Evolutionary conservation across 495 filamentous ascomycete species (phyloP).

Genomic region (Lasiosphaeris hirsuta): DNA sequence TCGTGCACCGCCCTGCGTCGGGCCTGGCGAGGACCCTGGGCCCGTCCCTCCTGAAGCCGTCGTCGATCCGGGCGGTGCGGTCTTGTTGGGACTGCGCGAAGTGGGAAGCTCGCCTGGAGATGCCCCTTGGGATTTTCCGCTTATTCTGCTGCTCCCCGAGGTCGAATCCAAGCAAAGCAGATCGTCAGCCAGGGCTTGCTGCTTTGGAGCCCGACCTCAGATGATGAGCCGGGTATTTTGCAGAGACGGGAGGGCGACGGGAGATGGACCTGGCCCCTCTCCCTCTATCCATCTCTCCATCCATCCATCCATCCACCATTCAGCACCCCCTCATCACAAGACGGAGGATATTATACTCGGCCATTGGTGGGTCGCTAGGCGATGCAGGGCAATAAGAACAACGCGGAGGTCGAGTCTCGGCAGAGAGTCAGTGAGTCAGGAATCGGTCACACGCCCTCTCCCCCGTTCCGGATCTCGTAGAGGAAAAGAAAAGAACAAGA

Average conservation of each 20-base stretch:
- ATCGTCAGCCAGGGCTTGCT: background rate
- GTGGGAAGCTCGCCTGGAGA: background rate
- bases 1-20: too few species aligned
- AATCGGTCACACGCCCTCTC: background rate
- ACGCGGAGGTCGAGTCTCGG: conserved; percentile 2
- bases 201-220: background rate
- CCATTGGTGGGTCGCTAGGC: too few species aligned
- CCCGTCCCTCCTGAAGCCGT: too few species aligned
- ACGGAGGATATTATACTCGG: too few species aligned
- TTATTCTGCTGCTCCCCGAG: background rate
- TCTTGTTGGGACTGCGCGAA: too few species aligned
- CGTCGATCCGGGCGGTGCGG: too few species aligned
- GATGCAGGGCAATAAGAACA: too few species aligned
- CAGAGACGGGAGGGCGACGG: background rate
- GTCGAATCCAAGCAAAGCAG: background rate
- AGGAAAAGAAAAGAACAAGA: background rate
- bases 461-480: background rate
- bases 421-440: background rate
- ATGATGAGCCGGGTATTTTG: conserved; percentile 7
- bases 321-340: background rate
- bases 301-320: background rate
- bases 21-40: too few species aligned
- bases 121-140: background rate
- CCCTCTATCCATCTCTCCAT: too few species aligned
- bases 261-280: background rate